Evolutionary conservation across 176 grass and related monocot species (phyloP).

Genomic region (Poa pratensis): DNA sequence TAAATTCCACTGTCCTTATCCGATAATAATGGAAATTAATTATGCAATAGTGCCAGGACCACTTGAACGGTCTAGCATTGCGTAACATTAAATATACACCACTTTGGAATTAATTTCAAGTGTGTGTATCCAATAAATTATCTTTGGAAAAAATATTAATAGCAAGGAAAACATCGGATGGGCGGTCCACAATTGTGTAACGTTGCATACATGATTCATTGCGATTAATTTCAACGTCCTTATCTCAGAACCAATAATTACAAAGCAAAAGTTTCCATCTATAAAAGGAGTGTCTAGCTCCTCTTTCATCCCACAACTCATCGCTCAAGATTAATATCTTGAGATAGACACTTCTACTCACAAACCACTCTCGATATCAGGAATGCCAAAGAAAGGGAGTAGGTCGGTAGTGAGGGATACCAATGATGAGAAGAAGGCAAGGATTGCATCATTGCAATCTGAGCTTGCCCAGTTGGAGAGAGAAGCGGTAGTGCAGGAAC

Average conservation of each 20-base stretch:
- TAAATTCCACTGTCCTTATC: background rate
- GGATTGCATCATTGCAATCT: background rate
- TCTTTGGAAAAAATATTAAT: background rate
- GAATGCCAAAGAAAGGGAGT: background rate
- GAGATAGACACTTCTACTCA: background rate
- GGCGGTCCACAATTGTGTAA: background rate
- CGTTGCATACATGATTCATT: background rate
- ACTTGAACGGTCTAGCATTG: background rate
- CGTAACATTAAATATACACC: background rate
- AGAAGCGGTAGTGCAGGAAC: background rate
- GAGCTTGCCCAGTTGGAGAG: background rate
- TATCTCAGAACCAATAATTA: background rate
- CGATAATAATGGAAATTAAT: background rate
- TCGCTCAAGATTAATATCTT: background rate
- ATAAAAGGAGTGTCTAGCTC: background rate
- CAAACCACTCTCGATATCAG: background rate
- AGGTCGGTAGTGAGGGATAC: background rate
- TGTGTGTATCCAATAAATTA: background rate
- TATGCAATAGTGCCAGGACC: background rate
- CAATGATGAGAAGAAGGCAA: background rate
- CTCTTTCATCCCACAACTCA: background rate
- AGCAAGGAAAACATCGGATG: background rate
- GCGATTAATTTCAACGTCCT: background rate
- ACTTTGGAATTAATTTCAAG: background rate
- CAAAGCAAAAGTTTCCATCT: background rate